Evolutionary conservation across 2,329 filamentous ascomycete species (phyloP).

Genomic region (Nothopassalora personata): DNA sequence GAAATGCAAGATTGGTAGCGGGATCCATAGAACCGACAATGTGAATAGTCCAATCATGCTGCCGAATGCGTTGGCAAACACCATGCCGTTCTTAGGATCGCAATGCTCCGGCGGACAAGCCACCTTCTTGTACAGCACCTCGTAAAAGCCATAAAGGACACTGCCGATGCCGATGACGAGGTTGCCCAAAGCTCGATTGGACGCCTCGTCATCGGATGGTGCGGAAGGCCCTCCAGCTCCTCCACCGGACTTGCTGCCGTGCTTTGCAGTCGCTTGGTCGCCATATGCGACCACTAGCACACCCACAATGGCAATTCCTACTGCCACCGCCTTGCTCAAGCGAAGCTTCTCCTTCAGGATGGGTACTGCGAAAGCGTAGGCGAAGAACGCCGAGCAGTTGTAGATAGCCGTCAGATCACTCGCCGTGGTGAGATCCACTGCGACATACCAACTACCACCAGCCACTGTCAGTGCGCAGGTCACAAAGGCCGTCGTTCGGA

Average conservation of each 20-base stretch:
- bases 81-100: conserved; percentile 78
- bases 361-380: conserved; percentile 92
- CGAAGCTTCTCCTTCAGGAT: conserved; percentile 79
- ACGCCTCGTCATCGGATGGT: conserved; percentile 49
- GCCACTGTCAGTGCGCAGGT: conserved; percentile 84
- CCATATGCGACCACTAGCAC: conserved; percentile 96
- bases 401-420: conserved; percentile 96
- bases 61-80: conserved; percentile 92
- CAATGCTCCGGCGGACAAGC: conserved; percentile 91
- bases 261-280: conserved; percentile 52
- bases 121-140: conserved; percentile 89
- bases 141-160: conserved; percentile 92
- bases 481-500: conserved; percentile 72
- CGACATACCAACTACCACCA: conserved; percentile 91
- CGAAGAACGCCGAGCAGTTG: conserved; percentile 98
- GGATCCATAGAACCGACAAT: conserved; percentile 82
- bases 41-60: conserved; percentile 84
- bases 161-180: conserved; percentile 86
- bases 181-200: conserved; percentile 74
- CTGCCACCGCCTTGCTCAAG: conserved; percentile 78
- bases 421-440: conserved; percentile 86
- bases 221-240: conserved; percentile 45
- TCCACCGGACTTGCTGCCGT: conserved; percentile 52
- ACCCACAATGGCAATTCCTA: conserved; percentile 78
- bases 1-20: conserved; percentile 75